phyloP scores from a whole-genome alignment of 805 yeast genomes.

The Candida vartiovaarae region DNA sequence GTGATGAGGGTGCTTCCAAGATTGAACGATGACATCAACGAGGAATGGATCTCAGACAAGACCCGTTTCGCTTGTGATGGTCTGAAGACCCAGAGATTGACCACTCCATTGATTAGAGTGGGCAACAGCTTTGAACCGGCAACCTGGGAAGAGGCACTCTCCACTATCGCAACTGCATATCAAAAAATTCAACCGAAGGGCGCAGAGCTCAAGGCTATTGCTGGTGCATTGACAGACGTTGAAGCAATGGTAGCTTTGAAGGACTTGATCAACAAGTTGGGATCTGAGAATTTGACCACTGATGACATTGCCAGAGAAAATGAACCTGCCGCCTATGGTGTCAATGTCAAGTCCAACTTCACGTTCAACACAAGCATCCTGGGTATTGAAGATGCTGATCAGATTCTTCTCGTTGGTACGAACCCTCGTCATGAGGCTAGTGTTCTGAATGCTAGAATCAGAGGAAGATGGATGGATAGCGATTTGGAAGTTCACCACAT shows the following conservation, averaged over 20 bases:
- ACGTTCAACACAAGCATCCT: conserved; percentile 72
- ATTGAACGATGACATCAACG: conserved; percentile 78
- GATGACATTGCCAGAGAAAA: conserved; percentile 44
- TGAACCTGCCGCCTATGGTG: conserved; percentile 55
- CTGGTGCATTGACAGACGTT: conserved; percentile 78
- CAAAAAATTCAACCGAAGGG: conserved; percentile 48
- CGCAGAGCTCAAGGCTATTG: conserved; percentile 71
- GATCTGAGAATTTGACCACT: conserved; percentile 73
- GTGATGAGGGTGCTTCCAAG: conserved; percentile 85
- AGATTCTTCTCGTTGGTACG: conserved; percentile 72
- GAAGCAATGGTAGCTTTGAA: conserved; percentile 78
- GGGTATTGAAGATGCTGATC: conserved; percentile 80
- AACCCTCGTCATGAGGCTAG: conserved; percentile 91
- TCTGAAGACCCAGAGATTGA: conserved; percentile 76
- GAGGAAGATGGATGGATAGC: conserved; percentile 72
- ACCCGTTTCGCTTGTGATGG: conserved; percentile 84
- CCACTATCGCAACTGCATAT: conserved; percentile 59
- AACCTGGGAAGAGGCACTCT: conserved; percentile 82
- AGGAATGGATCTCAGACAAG: conserved; percentile 89
- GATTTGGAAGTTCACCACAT: conserved; percentile 62
- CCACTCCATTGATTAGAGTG: conserved; percentile 67
- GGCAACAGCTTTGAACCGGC: conserved; percentile 67
- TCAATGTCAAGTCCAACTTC: conserved; percentile 72
- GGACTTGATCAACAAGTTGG: conserved; percentile 68
- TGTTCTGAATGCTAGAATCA: conserved; percentile 74